phyloP scores from a whole-genome alignment of 192 early-diverging fungal species.

The Coemansia sp. region DNA sequence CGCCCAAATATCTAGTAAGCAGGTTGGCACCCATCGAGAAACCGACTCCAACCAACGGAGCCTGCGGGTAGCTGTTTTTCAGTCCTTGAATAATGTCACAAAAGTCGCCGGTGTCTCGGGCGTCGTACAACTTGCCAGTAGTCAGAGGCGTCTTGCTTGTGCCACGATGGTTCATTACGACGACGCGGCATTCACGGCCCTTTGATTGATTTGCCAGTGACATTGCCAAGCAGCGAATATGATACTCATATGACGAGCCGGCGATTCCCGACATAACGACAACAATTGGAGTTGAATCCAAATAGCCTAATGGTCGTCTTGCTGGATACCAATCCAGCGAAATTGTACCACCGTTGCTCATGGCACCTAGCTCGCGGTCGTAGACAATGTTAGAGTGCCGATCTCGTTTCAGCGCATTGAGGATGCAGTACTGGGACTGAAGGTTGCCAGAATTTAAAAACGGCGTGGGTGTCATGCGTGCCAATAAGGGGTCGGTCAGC shows the following conservation, averaged over 20 bases:
- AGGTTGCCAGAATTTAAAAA: constrained; percentile 70
- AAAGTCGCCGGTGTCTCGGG: not conserved
- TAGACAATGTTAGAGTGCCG: not conserved
- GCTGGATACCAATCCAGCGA: constrained; percentile 78
- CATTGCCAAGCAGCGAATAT: constrained; percentile 71
- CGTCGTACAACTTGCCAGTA: not conserved
- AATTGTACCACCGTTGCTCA: constrained; percentile 75
- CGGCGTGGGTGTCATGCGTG: constrained; percentile 62
- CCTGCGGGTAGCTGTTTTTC: not conserved
- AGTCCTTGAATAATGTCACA: not conserved
- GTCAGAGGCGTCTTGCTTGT: not conserved
- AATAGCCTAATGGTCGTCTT: constrained; percentile 50
- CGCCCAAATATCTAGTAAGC: constrained; percentile 9
- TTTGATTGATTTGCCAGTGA: constrained; percentile 30
- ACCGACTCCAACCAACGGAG: not conserved
- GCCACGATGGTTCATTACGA: constrained; percentile 3
- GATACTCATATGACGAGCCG: constrained; percentile 80
- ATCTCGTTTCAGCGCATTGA: constrained; percentile 41
- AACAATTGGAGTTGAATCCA: constrained; percentile 56
- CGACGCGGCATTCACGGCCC: not conserved
- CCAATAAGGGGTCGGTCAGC: constrained; percentile 43
- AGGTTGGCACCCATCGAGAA: constrained; percentile 8
- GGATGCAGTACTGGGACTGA: constrained; percentile 57
- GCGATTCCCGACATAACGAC: constrained; percentile 81
- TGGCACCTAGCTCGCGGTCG: constrained; percentile 49